Conservation (phyloP, 2,329 filamentous ascomycete genomes). For the Aspergillus sp. region DNA sequence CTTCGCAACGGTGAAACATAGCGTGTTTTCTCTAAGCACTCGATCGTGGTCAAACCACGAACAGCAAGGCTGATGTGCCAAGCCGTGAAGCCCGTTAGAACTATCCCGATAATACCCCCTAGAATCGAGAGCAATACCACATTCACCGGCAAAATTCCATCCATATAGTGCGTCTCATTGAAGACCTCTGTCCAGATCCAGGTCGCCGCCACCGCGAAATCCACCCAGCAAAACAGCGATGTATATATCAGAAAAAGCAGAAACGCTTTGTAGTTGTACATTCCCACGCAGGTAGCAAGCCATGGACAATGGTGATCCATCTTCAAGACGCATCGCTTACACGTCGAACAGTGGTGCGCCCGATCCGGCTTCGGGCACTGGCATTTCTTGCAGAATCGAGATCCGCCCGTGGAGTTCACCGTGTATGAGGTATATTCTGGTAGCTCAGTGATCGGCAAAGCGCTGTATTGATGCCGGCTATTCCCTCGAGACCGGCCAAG, state of each 20-base stretch:
- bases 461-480: slow-evolving; percentile 65
- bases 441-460: slow-evolving; percentile 74
- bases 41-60: slow-evolving; percentile 88
- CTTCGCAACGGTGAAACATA: slow-evolving; percentile 82
- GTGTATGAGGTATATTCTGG: slow-evolving; percentile 75
- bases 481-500: slow-evolving; percentile 30
- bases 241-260: slow-evolving; percentile 90
- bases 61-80: slow-evolving; percentile 88
- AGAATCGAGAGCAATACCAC: slow-evolving; percentile 87
- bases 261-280: slow-evolving; percentile 95
- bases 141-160: slow-evolving; percentile 84
- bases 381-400: slow-evolving; percentile 97
- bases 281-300: slow-evolving; percentile 92
- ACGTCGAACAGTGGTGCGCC: slow-evolving; percentile 95
- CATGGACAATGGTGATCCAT: slow-evolving; percentile 99
- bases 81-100: slow-evolving; percentile 82
- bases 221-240: slow-evolving; percentile 80
- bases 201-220: slow-evolving; percentile 73
- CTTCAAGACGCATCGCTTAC: slow-evolving; percentile 91
- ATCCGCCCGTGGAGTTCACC: slow-evolving; percentile 85
- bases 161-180: slow-evolving; percentile 69
- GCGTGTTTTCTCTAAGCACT: slow-evolving; percentile 92
- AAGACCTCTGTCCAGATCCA: slow-evolving; percentile 90
- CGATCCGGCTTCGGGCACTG: slow-evolving; percentile 93
- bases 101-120: slow-evolving; percentile 86